Conservation (phyloP, 176 grass and related monocot genomes). For the Rhipidocladum racemiflorum region DNA sequence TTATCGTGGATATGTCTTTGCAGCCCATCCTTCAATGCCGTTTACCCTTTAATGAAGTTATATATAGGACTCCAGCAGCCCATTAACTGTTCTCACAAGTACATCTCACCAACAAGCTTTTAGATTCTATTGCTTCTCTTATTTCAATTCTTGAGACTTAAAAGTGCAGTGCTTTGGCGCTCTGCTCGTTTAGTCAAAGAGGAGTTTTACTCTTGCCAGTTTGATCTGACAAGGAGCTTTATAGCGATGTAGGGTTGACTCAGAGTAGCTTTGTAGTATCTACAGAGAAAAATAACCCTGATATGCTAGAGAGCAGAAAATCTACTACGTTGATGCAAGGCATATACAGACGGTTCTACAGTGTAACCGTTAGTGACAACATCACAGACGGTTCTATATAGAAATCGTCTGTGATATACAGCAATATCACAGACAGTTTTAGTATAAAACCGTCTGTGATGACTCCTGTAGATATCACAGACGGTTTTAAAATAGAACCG, state of each 20-base stretch:
- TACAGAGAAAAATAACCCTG: not conserved
- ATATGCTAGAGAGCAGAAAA: not conserved
- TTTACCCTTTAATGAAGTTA: slow-evolving; percentile 35
- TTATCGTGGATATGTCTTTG: too few relatives aligned
- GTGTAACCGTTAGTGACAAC: too few relatives aligned
- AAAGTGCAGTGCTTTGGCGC: not conserved
- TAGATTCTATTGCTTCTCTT: slow-evolving; percentile 37
- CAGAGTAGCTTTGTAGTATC: not conserved
- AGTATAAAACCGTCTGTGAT: too few relatives aligned
- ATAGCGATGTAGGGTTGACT: slow-evolving; percentile 32
- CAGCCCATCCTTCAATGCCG: slow-evolving; percentile 43
- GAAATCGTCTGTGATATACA: too few relatives aligned
- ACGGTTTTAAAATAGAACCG: too few relatives aligned
- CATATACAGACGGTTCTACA: too few relatives aligned
- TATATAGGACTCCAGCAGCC: slow-evolving; percentile 19
- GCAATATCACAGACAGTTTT: too few relatives aligned
- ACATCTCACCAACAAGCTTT: slow-evolving; percentile 47
- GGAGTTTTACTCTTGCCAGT: slow-evolving; percentile 27
- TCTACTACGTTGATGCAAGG: not conserved
- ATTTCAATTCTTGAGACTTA: slow-evolving; percentile 27
- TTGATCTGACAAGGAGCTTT: slow-evolving; percentile 29
- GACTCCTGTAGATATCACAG: too few relatives aligned
- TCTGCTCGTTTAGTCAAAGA: slow-evolving; percentile 11
- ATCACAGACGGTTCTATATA: too few relatives aligned
- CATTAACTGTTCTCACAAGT: slow-evolving; percentile 26